These are phyloP conservation scores for Pisolithus microcarpus DNA, from an alignment of 768 basidiomycete genomes.

Conservation along the genomic window DNA sequence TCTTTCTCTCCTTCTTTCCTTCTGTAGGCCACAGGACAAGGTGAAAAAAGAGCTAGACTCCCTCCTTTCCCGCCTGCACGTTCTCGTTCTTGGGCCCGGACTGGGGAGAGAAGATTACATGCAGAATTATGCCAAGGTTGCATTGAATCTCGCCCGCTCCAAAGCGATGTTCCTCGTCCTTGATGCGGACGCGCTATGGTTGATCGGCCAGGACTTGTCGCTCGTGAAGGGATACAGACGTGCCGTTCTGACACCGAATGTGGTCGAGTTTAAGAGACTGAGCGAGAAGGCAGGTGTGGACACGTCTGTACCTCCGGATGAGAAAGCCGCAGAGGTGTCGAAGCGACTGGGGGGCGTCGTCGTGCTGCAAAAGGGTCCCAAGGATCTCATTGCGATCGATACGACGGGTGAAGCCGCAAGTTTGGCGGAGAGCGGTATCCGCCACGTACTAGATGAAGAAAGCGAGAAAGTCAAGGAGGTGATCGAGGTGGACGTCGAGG, in stretches of 20 bases:
- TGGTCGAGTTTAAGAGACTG: constrained; percentile 85
- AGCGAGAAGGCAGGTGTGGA: constrained; percentile 67
- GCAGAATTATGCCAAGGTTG: constrained; percentile 73
- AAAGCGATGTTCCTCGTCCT: constrained; percentile 85
- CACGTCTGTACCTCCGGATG: constrained; percentile 39
- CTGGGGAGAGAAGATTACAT: constrained; percentile 88
- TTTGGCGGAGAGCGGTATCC: constrained; percentile 37
- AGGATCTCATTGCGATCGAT: constrained; percentile 77
- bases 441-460: constrained; percentile 35
- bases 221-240: constrained; percentile 80
- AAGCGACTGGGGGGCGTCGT: constrained; percentile 78
- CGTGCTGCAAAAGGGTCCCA: constrained; percentile 79
- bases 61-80: constrained; percentile 81
- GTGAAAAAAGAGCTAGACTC: constrained; percentile 51
- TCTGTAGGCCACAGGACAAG: constrained; percentile 38
- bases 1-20: not conserved
- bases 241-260: constrained; percentile 88
- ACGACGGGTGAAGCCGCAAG: constrained; percentile 50
- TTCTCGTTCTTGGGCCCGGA: constrained; percentile 89
- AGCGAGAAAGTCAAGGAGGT: constrained; percentile 51
- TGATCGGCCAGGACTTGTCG: constrained; percentile 67
- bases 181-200: constrained; percentile 88
- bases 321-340: constrained; percentile 69
- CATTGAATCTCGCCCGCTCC: constrained; percentile 63
- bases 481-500: constrained; percentile 59